A percentile compares a stretch with the other conserved stretches of the same genome.
Evolutionary conservation across 176 grass and related monocot species (phyloP).

Genomic region (Phyllostachys edulis): DNA sequence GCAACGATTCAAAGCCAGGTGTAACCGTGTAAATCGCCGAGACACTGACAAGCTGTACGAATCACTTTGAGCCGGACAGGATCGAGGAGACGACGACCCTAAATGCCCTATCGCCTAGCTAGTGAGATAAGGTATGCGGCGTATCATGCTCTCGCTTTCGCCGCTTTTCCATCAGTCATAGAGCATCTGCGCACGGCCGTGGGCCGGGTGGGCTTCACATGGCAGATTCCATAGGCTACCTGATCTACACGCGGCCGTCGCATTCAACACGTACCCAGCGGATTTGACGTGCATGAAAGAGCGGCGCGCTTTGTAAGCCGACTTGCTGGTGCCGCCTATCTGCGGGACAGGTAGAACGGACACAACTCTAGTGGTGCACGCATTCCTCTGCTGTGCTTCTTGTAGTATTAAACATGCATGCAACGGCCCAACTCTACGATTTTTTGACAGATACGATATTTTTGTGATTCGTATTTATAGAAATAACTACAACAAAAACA

Average conservation of each 20-base stretch:
- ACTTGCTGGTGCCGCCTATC: not conserved
- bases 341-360: not conserved
- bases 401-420: not conserved
- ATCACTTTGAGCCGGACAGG: not conserved
- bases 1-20: slow-evolving; percentile 8
- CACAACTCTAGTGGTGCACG: not conserved
- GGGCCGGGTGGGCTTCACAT: slow-evolving; percentile 15
- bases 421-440: not conserved
- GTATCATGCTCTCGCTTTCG: not conserved
- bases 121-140: not conserved
- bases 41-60: not conserved
- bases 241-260: slow-evolving; percentile 5
- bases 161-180: not conserved
- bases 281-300: not conserved
- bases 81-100: too few relatives aligned
- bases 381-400: not conserved
- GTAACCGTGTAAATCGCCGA: slow-evolving; percentile 24
- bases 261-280: not conserved
- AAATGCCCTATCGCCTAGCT: not conserved
- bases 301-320: not conserved
- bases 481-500: too few relatives aligned
- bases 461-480: too few relatives aligned
- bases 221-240: slow-evolving; percentile 9
- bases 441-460: too few relatives aligned
- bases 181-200: not conserved